Percentiles rank a stretch among this genome's conserved stretches.
Evolutionary conservation across 169 alveolate genomes (phyloP).

Genomic region (Besnoitia besnoiti): DNA sequence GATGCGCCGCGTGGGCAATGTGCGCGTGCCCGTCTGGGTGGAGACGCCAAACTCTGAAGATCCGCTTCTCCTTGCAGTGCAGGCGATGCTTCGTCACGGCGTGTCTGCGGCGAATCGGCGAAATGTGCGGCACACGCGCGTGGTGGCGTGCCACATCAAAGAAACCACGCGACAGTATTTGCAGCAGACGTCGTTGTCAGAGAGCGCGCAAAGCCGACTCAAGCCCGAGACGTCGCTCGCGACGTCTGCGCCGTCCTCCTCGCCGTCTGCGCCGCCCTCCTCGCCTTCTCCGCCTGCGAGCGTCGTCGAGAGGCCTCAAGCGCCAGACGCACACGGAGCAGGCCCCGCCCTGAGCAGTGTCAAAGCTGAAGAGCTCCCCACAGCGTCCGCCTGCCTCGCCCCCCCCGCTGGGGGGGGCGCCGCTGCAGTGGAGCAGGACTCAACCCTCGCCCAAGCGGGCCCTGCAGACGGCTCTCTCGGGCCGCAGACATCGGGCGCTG

Average conservation of each 20-base stretch:
- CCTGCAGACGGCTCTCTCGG: no score
- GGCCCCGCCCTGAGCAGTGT: no score
- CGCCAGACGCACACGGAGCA: no score
- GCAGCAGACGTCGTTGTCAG: not conserved
- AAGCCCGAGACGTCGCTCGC: no score
- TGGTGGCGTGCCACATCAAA: not conserved
- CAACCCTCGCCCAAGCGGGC: no score
- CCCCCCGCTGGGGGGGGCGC: no score
- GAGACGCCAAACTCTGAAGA: constrained; percentile 40
- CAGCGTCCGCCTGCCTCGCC: no score
- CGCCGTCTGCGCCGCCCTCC: not conserved
- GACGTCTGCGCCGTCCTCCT: not conserved
- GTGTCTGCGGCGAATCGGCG: not conserved
- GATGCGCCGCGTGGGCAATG: constrained; percentile 48
- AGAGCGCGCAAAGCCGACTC: not conserved
- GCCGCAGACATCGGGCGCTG: no score
- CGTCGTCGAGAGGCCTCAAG: no score
- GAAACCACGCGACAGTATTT: constrained; percentile 1
- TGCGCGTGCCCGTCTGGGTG: constrained; percentile 34
- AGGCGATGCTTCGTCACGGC: not conserved
- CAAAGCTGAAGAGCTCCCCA: no score
- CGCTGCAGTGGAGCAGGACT: no score
- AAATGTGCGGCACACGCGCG: not conserved
- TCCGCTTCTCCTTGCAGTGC: constrained; percentile 32
- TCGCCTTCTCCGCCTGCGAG: not conserved